Conservation (phyloP, 345 rosid genomes). For the Excoecaria cochinchinensis region DNA sequence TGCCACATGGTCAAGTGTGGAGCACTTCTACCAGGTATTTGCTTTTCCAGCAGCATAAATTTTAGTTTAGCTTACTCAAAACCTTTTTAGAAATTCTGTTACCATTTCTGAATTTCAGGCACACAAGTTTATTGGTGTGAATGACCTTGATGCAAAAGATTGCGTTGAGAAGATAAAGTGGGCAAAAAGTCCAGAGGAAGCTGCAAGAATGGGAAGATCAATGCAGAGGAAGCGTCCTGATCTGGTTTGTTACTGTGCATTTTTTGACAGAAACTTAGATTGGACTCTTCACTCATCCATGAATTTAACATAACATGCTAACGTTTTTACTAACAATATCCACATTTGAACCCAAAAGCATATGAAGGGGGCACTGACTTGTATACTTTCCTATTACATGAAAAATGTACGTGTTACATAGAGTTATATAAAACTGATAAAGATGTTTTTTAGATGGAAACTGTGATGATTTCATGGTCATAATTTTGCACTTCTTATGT, state of each 20-base stretch:
- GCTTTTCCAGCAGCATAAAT: slow-evolving; percentile 3
- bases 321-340: neutral
- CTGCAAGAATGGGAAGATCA: slow-evolving; percentile 76
- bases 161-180: slow-evolving; percentile 60
- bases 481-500: neutral
- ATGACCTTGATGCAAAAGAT: slow-evolving; percentile 52
- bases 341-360: neutral
- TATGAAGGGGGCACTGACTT: neutral
- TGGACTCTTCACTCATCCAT: neutral
- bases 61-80: neutral
- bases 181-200: slow-evolving; percentile 87
- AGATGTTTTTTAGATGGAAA: neutral
- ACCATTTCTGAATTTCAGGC: slow-evolving; percentile 44
- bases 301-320: neutral
- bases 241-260: slow-evolving; percentile 46
- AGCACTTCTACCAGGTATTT: slow-evolving; percentile 87
- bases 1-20: slow-evolving; percentile 72
- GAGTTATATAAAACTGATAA: neutral
- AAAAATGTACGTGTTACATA: neutral
- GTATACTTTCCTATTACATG: neutral
- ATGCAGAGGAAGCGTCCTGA: slow-evolving; percentile 58
- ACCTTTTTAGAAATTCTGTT: neutral
- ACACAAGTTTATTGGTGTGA: slow-evolving; percentile 56
- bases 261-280: neutral
- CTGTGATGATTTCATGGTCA: neutral